Percentiles rank a stretch among this genome's conserved stretches.
phyloP scores from a whole-genome alignment of 495 filamentous ascomycete genomes.

The Lichina pygmaea region DNA sequence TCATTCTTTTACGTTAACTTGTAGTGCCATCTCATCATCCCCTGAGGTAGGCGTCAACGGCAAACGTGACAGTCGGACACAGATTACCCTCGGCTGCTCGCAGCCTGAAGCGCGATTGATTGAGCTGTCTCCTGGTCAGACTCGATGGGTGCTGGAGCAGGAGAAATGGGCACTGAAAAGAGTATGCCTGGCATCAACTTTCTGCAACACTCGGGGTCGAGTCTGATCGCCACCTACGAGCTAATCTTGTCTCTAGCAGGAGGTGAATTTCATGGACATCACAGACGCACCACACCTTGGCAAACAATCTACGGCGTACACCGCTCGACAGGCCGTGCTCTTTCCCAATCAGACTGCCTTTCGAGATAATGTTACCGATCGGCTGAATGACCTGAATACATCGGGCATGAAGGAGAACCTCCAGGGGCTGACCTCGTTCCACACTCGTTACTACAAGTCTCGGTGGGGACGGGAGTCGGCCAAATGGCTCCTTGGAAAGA shows the following conservation, averaged over 20 bases:
- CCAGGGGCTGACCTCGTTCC: slow-evolving; percentile 49
- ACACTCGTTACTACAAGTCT: slow-evolving; percentile 83
- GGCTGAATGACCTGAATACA: slow-evolving; percentile 44
- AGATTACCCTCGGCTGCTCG: not conserved
- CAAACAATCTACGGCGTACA: slow-evolving; percentile 9
- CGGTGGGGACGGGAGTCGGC: slow-evolving; percentile 64
- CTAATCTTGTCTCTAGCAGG: slow-evolving; percentile 24
- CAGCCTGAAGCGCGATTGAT: slow-evolving; percentile 36
- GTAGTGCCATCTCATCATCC: too few relatives aligned
- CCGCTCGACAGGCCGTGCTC: slow-evolving; percentile 14
- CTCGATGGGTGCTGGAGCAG: slow-evolving; percentile 68
- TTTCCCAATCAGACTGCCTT: slow-evolving; percentile 45
- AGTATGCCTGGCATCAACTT: slow-evolving; percentile 17
- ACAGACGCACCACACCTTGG: slow-evolving; percentile 41
- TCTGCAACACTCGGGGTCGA: not conserved
- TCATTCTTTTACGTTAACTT: too few relatives aligned
- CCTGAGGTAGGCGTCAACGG: too few relatives aligned
- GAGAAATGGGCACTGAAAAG: slow-evolving; percentile 79
- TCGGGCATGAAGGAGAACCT: slow-evolving; percentile 54
- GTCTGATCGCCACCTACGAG: not conserved
- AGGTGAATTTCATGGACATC: slow-evolving; percentile 84
- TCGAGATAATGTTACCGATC: slow-evolving; percentile 34
- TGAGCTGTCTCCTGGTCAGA: slow-evolving; percentile 68
- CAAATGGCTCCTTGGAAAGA: slow-evolving; percentile 56
- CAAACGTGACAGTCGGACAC: too few relatives aligned